Percentiles rank a stretch among this genome's conserved stretches.
Evolutionary conservation across 1,139 yeast genomes (phyloP).

Genomic region (Neolecta irregularis): DNA sequence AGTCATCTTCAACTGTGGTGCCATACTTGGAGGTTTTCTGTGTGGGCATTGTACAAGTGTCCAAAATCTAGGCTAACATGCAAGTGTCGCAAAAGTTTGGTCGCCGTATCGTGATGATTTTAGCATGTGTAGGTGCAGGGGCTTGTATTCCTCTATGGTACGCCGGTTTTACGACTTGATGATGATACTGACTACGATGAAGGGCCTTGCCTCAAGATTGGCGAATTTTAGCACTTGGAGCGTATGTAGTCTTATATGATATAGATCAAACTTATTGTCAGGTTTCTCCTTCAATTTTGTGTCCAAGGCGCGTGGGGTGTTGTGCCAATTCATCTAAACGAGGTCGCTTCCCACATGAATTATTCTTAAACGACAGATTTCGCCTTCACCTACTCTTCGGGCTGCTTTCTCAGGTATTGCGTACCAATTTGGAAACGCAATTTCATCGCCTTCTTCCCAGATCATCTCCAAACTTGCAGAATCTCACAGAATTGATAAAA

Average conservation of each 20-base stretch:
- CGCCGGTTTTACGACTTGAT: no score
- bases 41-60: slow-evolving; percentile 52
- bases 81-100: slow-evolving; percentile 46
- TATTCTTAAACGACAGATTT: no score
- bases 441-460: slow-evolving; percentile 70
- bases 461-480: slow-evolving; percentile 66
- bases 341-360: no score
- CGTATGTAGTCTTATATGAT: no score
- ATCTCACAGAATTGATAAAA: no score
- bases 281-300: slow-evolving; percentile 60
- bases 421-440: slow-evolving; percentile 72
- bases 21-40: slow-evolving; percentile 46
- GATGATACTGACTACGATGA: no score
- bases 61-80: no score
- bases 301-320: slow-evolving; percentile 89
- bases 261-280: no score
- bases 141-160: slow-evolving; percentile 60
- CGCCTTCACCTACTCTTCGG: slow-evolving; percentile 60
- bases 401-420: slow-evolving; percentile 60
- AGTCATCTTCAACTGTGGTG: slow-evolving; percentile 57
- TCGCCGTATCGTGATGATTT: slow-evolving; percentile 40
- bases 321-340: slow-evolving; percentile 61
- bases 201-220: slow-evolving; percentile 39
- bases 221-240: slow-evolving; percentile 55
- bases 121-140: slow-evolving; percentile 52